These are phyloP conservation scores for Mollisia scopiformis DNA, from an alignment of 2,329 filamentous ascomycete genomes.

Conservation along the genomic window DNA sequence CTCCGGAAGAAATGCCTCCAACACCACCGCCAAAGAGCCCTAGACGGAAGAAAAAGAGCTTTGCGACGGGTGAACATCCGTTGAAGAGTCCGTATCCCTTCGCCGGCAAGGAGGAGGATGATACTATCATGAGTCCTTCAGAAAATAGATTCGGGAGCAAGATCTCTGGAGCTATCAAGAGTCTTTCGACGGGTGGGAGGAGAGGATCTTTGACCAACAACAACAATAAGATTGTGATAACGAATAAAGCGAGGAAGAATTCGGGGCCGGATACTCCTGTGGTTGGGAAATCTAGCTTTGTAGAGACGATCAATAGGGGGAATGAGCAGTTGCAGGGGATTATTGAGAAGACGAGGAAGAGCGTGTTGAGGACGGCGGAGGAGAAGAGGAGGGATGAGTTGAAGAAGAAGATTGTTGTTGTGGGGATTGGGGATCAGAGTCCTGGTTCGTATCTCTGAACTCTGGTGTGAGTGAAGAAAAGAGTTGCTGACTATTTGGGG, in stretches of 20 bases:
- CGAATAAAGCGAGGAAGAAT: slow-evolving; percentile 16
- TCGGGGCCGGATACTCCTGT: slow-evolving; percentile 25
- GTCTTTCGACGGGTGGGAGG: slow-evolving; percentile 11
- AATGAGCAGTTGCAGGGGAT: slow-evolving; percentile 22
- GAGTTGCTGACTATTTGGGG: slow-evolving; percentile 8
- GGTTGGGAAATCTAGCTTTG: slow-evolving; percentile 19
- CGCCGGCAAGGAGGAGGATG: slow-evolving; percentile 1
- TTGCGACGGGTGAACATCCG: slow-evolving; percentile 20
- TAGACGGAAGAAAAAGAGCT: slow-evolving; percentile 7
- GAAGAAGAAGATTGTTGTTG: slow-evolving; percentile 30
- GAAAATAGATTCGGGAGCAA: slow-evolving; percentile 4
- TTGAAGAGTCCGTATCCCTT: slow-evolving; percentile 27
- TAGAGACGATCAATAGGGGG: slow-evolving; percentile 18
- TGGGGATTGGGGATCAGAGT: slow-evolving; percentile 29
- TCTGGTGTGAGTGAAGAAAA: neutral
- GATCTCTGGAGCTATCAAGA: slow-evolving; percentile 20
- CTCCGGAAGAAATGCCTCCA: neutral
- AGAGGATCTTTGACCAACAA: slow-evolving; percentile 1
- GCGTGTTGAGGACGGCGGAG: slow-evolving; percentile 13
- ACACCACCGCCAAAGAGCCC: neutral
- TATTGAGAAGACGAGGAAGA: slow-evolving; percentile 24
- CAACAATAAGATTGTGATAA: slow-evolving; percentile 11
- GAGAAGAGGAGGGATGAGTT: slow-evolving; percentile 29
- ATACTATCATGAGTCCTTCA: neutral
- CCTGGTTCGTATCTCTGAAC: slow-evolving; percentile 23